phyloP scores from a whole-genome alignment of 169 alveolate species.

The Miamiensis avidus region DNA sequence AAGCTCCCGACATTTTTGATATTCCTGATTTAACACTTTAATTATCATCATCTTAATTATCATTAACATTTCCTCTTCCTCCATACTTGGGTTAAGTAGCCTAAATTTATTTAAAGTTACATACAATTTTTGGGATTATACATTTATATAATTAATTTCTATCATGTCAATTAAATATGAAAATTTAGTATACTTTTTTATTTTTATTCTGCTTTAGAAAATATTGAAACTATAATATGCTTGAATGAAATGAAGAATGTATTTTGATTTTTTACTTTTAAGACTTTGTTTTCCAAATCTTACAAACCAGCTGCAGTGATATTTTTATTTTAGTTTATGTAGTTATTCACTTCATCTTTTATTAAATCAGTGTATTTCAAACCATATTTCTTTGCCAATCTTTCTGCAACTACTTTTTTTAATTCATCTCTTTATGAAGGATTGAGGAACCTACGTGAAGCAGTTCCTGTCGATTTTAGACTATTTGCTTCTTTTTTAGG shows the following conservation, averaged over 20 bases:
- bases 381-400: conserved; percentile 47
- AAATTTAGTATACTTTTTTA: too few species aligned
- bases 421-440: conserved; percentile 32
- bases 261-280: conserved; percentile 6
- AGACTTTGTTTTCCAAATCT: conserved; percentile 34
- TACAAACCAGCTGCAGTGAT: conserved; percentile 47
- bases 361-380: conserved; percentile 36
- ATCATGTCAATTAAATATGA: too few species aligned
- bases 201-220: too few species aligned
- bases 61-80: not conserved
- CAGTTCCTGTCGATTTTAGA: not conserved
- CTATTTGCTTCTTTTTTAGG: conserved; percentile 10
- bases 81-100: conserved; percentile 3
- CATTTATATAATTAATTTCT: too few species aligned
- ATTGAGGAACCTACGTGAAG: conserved; percentile 28
- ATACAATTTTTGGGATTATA: too few species aligned
- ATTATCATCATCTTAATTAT: conserved; percentile 31
- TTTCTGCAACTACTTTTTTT: conserved; percentile 35
- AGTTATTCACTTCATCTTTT: conserved; percentile 31
- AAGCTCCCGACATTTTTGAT: conserved; percentile 52
- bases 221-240: too few species aligned
- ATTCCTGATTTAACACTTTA: conserved; percentile 43
- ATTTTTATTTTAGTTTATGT: conserved; percentile 20
- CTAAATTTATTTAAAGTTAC: conserved; percentile 9
- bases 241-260: not conserved